These are phyloP conservation scores for Collybiopsis luxurians DNA, from an alignment of 768 basidiomycete genomes.

Conservation along the genomic window DNA sequence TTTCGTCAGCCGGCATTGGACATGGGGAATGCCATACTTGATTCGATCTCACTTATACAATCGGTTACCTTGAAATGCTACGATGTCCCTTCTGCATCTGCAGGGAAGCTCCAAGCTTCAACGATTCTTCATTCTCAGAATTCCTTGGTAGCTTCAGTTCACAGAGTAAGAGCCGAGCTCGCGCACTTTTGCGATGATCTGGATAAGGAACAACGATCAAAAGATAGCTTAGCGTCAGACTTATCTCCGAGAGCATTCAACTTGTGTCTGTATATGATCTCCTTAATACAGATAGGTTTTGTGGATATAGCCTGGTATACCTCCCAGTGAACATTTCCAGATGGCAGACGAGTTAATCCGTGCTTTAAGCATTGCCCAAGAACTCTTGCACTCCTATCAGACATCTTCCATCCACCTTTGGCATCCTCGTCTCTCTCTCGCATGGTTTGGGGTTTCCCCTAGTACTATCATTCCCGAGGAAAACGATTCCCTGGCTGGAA, in stretches of 20 bases:
- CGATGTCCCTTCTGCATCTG: constrained; percentile 10
- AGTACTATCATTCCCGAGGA: constrained; percentile 18
- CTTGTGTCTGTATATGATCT: constrained; percentile 38
- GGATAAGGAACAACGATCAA: constrained; percentile 20
- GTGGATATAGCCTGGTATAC: background rate
- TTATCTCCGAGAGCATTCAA: constrained; percentile 29
- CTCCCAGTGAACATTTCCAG: constrained; percentile 18
- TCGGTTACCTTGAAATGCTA: constrained; percentile 27
- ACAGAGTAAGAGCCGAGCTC: constrained; percentile 28
- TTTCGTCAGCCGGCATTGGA: constrained; percentile 27
- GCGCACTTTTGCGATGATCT: constrained; percentile 27
- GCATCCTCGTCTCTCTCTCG: constrained; percentile 35
- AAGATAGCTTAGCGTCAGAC: constrained; percentile 15
- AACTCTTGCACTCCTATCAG: constrained; percentile 27
- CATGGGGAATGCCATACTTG: constrained; percentile 32
- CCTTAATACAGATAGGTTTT: constrained; percentile 38
- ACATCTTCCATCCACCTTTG: constrained; percentile 32
- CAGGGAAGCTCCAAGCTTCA: constrained; percentile 12
- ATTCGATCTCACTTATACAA: constrained; percentile 33
- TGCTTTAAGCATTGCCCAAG: constrained; percentile 31
- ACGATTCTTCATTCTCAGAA: constrained; percentile 15
- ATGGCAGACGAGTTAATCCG: constrained; percentile 40
- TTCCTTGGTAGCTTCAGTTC: constrained; percentile 18
- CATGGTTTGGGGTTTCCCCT: constrained; percentile 42
- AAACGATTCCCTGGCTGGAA: constrained; percentile 10